Evolutionary conservation across 225 moss, liverwort and hornwort species (phyloP), one percentile per base, ranked within the genome.

Genomic region (Takakia lepidozioides): DNA sequence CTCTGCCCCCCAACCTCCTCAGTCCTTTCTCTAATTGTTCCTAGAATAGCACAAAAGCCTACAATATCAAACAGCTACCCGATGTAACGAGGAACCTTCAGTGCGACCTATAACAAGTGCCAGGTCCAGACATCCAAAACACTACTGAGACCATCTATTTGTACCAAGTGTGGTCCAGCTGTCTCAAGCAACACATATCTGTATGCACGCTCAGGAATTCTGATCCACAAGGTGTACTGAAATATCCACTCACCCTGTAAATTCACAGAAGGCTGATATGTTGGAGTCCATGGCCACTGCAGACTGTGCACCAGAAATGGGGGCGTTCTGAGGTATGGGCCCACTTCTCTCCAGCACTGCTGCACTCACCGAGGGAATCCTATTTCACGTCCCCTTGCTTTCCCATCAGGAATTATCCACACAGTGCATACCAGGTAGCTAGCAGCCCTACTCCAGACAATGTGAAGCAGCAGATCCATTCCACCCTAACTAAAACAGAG

Each of bases 291-390:
- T 91, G 32, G 73, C 78, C 54, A 85, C 39, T 42, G 90, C 98
- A 60, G 83, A 83, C 43, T 74, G 83, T 32, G 91, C 87, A 46
- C 98, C 98, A 36, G 91, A 98, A 50, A 91, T 91, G 38, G 98
- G 98, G 44, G 87, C 87, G 72, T 98, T 98, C 62, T 81, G 98
- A 58, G 91, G 98, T 65, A 91, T 68, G 44, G 98, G 90, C 28
- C 91, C 98, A 67, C 83, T 98, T 62, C 98, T 82, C 56, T 98
- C 98, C 74, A 98, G 44, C 66, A 91, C 87, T 44, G 98, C 87
- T 61, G 91, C 67, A 54, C 98, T 87, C 26, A 98, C 91, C 40
- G 98, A 98, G 16, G 98, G 98, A 71, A 98, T 98, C 72, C 91
- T 98, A 71, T 27, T 34, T 13, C 32, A 32, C 13, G 27, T 13